These are phyloP conservation scores for Colletotrichum aenigma DNA, from an alignment of 2,329 filamentous ascomycete species.

Conservation along the genomic window DNA sequence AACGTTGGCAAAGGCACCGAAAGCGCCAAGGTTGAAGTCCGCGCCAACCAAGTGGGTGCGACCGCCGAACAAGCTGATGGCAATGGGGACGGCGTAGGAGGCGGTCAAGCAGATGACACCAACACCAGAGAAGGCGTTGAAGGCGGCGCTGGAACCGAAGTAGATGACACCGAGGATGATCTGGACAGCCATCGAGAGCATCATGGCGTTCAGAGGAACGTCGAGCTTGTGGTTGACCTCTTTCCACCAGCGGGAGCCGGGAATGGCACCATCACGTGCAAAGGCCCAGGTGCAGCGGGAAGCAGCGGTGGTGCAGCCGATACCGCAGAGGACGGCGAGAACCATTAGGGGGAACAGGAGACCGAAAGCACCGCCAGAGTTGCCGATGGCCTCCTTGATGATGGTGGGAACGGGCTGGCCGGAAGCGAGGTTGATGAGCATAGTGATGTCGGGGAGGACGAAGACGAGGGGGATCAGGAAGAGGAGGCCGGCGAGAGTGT, in stretches of 20 bases:
- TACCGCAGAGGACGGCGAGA: slow-evolving; percentile 69
- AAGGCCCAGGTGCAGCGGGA: slow-evolving; percentile 74
- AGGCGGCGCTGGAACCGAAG: slow-evolving; percentile 72
- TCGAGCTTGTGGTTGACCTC: slow-evolving; percentile 65
- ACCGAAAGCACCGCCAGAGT: slow-evolving; percentile 63
- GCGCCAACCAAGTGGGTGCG: slow-evolving; percentile 62
- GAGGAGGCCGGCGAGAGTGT: slow-evolving; percentile 68
- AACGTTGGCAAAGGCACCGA: slow-evolving; percentile 67
- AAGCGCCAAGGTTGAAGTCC: slow-evolving; percentile 63
- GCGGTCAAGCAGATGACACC: slow-evolving; percentile 73
- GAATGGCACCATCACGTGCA: slow-evolving; percentile 72
- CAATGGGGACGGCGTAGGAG: slow-evolving; percentile 71
- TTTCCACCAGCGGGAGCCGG: slow-evolving; percentile 65
- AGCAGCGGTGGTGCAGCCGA: slow-evolving; percentile 71
- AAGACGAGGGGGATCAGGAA: slow-evolving; percentile 74
- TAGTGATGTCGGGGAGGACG: slow-evolving; percentile 66
- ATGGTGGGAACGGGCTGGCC: slow-evolving; percentile 70
- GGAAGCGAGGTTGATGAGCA: slow-evolving; percentile 55
- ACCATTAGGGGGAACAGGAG: slow-evolving; percentile 70
- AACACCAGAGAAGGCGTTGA: slow-evolving; percentile 74
- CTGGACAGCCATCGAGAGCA: slow-evolving; percentile 71
- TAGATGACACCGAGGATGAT: slow-evolving; percentile 70
- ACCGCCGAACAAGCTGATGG: slow-evolving; percentile 64
- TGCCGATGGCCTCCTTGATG: slow-evolving; percentile 66
- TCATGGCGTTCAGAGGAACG: slow-evolving; percentile 73